These are phyloP conservation scores for Penicillium sp. DNA, from an alignment of 2,329 filamentous ascomycete genomes.

Conservation along the genomic window DNA sequence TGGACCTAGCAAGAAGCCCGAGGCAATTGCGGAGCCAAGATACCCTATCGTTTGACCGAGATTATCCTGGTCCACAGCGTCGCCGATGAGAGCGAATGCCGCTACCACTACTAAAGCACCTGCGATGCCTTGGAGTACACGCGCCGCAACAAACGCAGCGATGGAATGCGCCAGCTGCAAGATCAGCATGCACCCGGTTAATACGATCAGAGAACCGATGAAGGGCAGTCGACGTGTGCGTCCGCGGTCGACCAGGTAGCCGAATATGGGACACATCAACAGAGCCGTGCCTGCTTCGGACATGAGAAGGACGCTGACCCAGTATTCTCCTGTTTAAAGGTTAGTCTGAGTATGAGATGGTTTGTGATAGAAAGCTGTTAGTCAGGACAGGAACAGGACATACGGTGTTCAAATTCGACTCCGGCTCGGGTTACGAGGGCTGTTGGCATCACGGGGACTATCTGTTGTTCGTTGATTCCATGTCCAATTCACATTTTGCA, in stretches of 20 bases:
- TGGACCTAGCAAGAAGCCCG: conserved; percentile 58
- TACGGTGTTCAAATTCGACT: conserved; percentile 29
- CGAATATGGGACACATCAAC: conserved; percentile 31
- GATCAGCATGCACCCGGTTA: conserved; percentile 57
- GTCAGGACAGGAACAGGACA: not conserved
- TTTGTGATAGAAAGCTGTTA: not conserved
- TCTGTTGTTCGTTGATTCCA: conserved; percentile 17
- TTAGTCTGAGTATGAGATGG: not conserved
- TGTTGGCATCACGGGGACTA: conserved; percentile 34
- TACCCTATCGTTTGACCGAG: conserved; percentile 63
- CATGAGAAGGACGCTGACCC: conserved; percentile 34
- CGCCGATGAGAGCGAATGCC: conserved; percentile 58
- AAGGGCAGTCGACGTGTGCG: conserved; percentile 57
- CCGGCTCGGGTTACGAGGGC: conserved; percentile 27
- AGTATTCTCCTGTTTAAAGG: conserved; percentile 26
- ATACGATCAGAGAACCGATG: conserved; percentile 53
- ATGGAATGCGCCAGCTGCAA: conserved; percentile 54
- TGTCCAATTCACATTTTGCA: not conserved
- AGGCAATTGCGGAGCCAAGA: conserved; percentile 56
- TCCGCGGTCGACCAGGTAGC: conserved; percentile 30
- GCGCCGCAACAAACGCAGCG: conserved; percentile 51
- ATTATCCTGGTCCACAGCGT: conserved; percentile 58
- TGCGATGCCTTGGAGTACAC: conserved; percentile 59
- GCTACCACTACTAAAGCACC: conserved; percentile 62
- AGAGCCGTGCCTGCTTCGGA: conserved; percentile 30